Evolutionary conservation across 2,329 filamentous ascomycete genomes (phyloP), one percentile per base, ranked within the genome.

Genomic region (Alternaria sp.): DNA sequence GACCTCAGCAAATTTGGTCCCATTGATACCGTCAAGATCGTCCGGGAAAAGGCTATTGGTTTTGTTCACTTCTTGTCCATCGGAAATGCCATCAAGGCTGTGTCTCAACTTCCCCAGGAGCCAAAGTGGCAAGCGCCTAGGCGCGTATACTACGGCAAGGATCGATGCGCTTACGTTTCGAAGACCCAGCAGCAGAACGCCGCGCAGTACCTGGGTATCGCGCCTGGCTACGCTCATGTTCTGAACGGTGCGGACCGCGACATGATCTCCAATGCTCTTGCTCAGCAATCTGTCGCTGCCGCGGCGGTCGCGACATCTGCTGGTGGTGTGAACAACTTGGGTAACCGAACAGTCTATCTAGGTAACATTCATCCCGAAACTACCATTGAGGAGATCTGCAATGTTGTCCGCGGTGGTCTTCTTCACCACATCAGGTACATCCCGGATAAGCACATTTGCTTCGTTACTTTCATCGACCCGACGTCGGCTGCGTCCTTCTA

Each of bases 131-230:
- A 97, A 81, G 88, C 93, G 9, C 96, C 96, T 56, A 92, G 93
- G 69, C 92, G 96, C 57, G 96, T 99, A 11, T 98, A 97, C 86
- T 99, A 99, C 75, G 96, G 96, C 81, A 99, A 99, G 85, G 96
- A 99, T 80, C 89, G 96, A 66, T 99, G 96, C 77, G 96, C 96
- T 17, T 99, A 99, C 75, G 95, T 99, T 56, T 99, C 96, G 63
- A 99, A 99, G 87, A 99, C 96, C 0, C 96, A 99, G 83, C 96
- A 99, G 84, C 96, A 99, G 82, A 99, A 99, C 75, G 96, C 96
- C 8, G 96, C 96, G 32, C 96, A 99, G 82, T 99, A 98, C 79
- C 87, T 99, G 23, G 96, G 96, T 59, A 99, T 99, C 74, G 93
- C 96, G 19, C 96, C 96, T 40, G 95, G 95, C 26, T 97, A 98